Conservation (phyloP, 441 rosid species). For the Syzygium syzygioides region DNA sequence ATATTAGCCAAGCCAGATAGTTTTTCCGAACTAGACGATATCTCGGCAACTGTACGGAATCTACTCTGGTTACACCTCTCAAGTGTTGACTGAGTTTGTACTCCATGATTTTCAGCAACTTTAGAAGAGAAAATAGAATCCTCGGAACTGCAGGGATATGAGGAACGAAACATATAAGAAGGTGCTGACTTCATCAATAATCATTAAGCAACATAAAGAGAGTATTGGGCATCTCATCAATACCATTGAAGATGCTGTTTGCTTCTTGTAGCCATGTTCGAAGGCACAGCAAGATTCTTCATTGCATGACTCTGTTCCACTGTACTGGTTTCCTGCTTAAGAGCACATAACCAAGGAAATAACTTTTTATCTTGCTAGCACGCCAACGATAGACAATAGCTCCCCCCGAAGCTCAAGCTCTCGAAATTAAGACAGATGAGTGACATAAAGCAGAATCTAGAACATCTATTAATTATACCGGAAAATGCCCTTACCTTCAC, state of each 20-base stretch:
- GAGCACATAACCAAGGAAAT: neutral
- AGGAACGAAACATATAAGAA: slow-evolving; percentile 12
- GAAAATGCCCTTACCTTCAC: slow-evolving; percentile 41
- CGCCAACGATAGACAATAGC: too few relatives aligned
- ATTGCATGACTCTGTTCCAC: slow-evolving; percentile 34
- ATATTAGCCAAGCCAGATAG: slow-evolving; percentile 35
- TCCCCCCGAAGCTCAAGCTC: neutral
- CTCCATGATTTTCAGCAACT: slow-evolving; percentile 28
- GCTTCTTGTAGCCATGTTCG: slow-evolving; percentile 49
- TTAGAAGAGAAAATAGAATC: slow-evolving; percentile 29
- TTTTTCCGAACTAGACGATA: slow-evolving; percentile 61
- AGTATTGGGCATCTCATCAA: slow-evolving; percentile 1
- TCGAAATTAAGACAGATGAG: neutral
- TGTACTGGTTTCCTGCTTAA: slow-evolving; percentile 43
- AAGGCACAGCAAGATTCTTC: slow-evolving; percentile 46
- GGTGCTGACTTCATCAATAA: neutral
- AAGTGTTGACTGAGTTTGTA: slow-evolving; percentile 31
- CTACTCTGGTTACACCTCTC: slow-evolving; percentile 54
- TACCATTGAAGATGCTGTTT: slow-evolving; percentile 51
- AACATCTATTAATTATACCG: neutral
- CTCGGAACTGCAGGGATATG: slow-evolving; percentile 38
- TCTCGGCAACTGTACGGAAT: slow-evolving; percentile 81
- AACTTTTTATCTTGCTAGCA: neutral
- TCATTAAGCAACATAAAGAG: neutral
- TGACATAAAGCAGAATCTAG: slow-evolving; percentile 1